Evolutionary conservation across 2,329 filamentous ascomycete species (phyloP).

Genomic region (Aureobasidium namibiae): DNA sequence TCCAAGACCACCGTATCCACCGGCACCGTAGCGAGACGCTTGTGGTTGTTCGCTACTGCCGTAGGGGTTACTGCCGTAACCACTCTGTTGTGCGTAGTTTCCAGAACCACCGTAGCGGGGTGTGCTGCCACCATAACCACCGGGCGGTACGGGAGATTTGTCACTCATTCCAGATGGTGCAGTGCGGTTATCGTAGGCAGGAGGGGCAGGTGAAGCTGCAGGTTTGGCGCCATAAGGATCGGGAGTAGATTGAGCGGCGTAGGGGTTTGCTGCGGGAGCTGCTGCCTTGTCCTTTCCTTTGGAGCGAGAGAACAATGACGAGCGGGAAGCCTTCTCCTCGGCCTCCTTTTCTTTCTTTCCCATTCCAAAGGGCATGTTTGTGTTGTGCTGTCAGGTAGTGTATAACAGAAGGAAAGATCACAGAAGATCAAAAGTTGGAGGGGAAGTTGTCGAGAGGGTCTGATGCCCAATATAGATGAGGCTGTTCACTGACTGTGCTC

Average conservation of each 20-base stretch:
- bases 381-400: neutral
- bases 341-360: conserved; percentile 45
- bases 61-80: conserved; percentile 46
- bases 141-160: conserved; percentile 37
- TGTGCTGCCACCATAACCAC: conserved; percentile 33
- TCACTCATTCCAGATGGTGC: conserved; percentile 32
- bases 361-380: conserved; percentile 35
- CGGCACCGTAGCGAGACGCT: conserved; percentile 29
- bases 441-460: conserved; percentile 1
- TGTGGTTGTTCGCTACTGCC: conserved; percentile 29
- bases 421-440: neutral
- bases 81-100: conserved; percentile 34
- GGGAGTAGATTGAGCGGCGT: conserved; percentile 39
- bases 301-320: conserved; percentile 49
- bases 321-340: conserved; percentile 44
- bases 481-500: conserved; percentile 1
- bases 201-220: conserved; percentile 26
- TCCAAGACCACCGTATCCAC: conserved; percentile 49
- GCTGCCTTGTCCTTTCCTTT: conserved; percentile 44
- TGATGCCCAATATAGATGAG: conserved; percentile 8
- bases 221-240: conserved; percentile 45
- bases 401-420: neutral
- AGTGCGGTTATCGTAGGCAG: conserved; percentile 24
- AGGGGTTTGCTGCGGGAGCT: conserved; percentile 45
- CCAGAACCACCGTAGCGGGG: conserved; percentile 21